Percentiles rank a stretch among this genome's conserved stretches.
Conservation (phyloP, 2,329 filamentous ascomycete genomes). For the Apiospora hydei region DNA sequence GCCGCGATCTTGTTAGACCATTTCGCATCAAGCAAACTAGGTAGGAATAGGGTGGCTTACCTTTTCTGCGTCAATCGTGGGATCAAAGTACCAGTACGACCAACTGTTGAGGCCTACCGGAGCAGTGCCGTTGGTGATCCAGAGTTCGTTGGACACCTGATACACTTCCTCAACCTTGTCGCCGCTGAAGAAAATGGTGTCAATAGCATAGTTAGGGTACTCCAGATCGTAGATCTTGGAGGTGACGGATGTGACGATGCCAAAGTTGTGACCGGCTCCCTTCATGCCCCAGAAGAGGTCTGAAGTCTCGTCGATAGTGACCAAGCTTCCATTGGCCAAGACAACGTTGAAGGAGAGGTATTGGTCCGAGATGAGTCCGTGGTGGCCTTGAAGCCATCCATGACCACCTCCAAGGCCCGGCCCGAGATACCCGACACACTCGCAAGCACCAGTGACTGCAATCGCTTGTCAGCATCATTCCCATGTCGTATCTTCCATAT, state of each 20-base stretch:
- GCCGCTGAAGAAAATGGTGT: slow-evolving; percentile 51
- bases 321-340: slow-evolving; percentile 54
- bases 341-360: slow-evolving; percentile 59
- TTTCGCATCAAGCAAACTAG: neutral
- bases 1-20: slow-evolving; percentile 35
- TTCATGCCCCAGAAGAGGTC: slow-evolving; percentile 66
- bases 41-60: slow-evolving; percentile 35
- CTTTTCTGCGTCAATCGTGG: slow-evolving; percentile 49
- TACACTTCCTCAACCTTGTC: slow-evolving; percentile 55
- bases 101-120: slow-evolving; percentile 56
- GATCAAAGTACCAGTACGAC: slow-evolving; percentile 54
- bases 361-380: slow-evolving; percentile 62
- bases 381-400: slow-evolving; percentile 59
- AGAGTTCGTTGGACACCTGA: slow-evolving; percentile 43
- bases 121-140: slow-evolving; percentile 49
- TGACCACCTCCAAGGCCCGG: slow-evolving; percentile 65
- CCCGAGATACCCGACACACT: slow-evolving; percentile 54
- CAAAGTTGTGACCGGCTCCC: slow-evolving; percentile 67
- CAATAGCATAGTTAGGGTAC: slow-evolving; percentile 46
- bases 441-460: slow-evolving; percentile 51
- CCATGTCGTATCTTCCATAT: neutral
- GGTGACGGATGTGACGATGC: slow-evolving; percentile 57
- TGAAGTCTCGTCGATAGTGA: slow-evolving; percentile 47
- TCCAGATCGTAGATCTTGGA: slow-evolving; percentile 54
- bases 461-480: neutral